These are phyloP conservation scores for Bocquillonia castaneifolia DNA, from an alignment of 441 rosid species.

Conservation along the genomic window DNA sequence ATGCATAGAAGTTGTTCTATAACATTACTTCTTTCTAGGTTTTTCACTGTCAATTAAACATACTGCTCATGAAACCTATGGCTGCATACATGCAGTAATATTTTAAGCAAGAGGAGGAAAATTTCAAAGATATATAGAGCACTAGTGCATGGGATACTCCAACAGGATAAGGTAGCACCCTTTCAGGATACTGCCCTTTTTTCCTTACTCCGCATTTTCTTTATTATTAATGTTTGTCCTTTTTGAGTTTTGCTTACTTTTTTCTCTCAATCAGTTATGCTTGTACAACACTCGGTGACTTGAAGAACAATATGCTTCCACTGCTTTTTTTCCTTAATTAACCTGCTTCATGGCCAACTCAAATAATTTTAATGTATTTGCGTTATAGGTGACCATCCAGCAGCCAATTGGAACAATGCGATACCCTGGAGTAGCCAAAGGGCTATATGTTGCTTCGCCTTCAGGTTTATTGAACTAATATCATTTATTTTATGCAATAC, in stretches of 20 bases:
- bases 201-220: neutral
- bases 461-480: constrained; percentile 44
- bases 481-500: neutral
- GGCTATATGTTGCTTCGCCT: constrained; percentile 72
- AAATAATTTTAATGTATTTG: constrained; percentile 16
- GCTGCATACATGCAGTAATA: constrained; percentile 33
- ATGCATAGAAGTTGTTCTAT: neutral
- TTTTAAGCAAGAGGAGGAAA: constrained; percentile 38
- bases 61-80: constrained; percentile 14
- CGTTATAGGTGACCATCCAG: constrained; percentile 49
- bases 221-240: neutral
- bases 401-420: constrained; percentile 69
- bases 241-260: neutral
- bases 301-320: neutral
- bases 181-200: neutral
- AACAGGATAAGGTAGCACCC: constrained; percentile 53
- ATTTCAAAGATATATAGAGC: constrained; percentile 78
- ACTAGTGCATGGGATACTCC: constrained; percentile 57
- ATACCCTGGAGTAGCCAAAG: constrained; percentile 86
- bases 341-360: neutral
- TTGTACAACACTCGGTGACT: constrained; percentile 12
- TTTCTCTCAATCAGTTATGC: neutral
- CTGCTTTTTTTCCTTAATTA: constrained; percentile 11
- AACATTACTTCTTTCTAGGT: neutral
- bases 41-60: neutral